Evolutionary conservation across 2,329 filamentous ascomycete genomes (phyloP).

Genomic region (Cryphonectria radicalis): DNA sequence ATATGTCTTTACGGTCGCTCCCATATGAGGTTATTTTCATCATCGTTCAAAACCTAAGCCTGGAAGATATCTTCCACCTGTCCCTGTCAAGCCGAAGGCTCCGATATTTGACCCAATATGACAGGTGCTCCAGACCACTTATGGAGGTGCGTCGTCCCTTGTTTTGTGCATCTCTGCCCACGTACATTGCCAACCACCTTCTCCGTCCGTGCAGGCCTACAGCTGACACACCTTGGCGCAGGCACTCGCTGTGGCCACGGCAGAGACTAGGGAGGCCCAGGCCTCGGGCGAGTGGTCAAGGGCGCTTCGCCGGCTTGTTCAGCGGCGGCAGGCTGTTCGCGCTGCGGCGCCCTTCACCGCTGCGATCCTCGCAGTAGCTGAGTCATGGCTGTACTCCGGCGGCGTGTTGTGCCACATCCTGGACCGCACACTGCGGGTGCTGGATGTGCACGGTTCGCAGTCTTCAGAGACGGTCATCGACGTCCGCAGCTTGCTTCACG

Average conservation of each 20-base stretch:
- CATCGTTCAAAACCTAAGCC: constrained; percentile 57
- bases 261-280: constrained; percentile 40
- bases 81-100: constrained; percentile 57
- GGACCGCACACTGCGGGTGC: constrained; percentile 55
- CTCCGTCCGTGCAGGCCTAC: constrained; percentile 59
- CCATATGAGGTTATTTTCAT: constrained; percentile 69
- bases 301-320: constrained; percentile 63
- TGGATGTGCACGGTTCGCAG: constrained; percentile 58
- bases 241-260: constrained; percentile 39
- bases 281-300: constrained; percentile 47
- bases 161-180: background rate
- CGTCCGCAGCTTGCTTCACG: constrained; percentile 47
- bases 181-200: constrained; percentile 39
- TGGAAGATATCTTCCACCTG: constrained; percentile 63
- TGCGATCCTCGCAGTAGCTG: constrained; percentile 61
- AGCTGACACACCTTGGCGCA: constrained; percentile 36
- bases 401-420: constrained; percentile 68
- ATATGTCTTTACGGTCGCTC: constrained; percentile 45
- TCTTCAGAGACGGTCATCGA: constrained; percentile 60
- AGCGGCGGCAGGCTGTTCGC: constrained; percentile 63
- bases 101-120: constrained; percentile 53
- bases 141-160: constrained; percentile 55
- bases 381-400: constrained; percentile 64
- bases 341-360: constrained; percentile 65
- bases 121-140: constrained; percentile 59